Base-by-base conservation (phyloP, 2,329 filamentous ascomycete species). In the Calonectria ilicicola region DNA sequence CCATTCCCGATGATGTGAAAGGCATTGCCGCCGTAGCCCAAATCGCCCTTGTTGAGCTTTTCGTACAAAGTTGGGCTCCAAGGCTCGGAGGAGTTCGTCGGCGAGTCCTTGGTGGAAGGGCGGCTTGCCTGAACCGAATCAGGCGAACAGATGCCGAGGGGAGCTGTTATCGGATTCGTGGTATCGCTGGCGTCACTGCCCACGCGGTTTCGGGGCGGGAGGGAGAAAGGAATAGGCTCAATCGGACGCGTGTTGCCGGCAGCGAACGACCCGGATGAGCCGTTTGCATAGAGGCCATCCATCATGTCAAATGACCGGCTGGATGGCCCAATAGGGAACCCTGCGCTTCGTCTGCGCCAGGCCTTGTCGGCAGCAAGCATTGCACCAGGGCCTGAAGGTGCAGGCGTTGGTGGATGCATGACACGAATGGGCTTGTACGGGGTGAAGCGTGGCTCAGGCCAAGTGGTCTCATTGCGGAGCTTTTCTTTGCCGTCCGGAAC, bases 401-500 rank as follows among this genome's bases (percentile, higher is more conserved):
- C 77, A 5, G 81, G 81, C 3, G 80, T 78, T 0, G 85, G 81
- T 23, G 85, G 84, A 47, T 86, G 84, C 87, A 89, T 89, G 38
- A 87, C 85, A 8, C 89, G 85, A 44, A 88, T 84, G 3, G 94
- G 91, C 81, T 96, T 98, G 85, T 98, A 98, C 1, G 92, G 88
- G 68, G 92, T 94, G 81, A 95, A 99, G 23, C 92, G 91, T 23
- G 97, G 97, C 77, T 98, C 95, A 0, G 96, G 96, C 72, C 94
- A 89, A 44, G 97, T 95, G 6, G 96, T 93, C 82, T 99, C 97
- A 80, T 97, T 98, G 38, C 93, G 90, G 46, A 99, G 88, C 80
- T 93, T 96, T 84, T 98, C 96, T 81, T 98, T 98, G 47, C 95
- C 96, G 78, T 98, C 97, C 0, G 97, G 96, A 0, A 98, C 96